A percentile compares a stretch with the other conserved stretches of the same genome.
Evolutionary conservation across 2,329 filamentous ascomycete genomes (phyloP).

Genomic region (Aspergillus sp.): DNA sequence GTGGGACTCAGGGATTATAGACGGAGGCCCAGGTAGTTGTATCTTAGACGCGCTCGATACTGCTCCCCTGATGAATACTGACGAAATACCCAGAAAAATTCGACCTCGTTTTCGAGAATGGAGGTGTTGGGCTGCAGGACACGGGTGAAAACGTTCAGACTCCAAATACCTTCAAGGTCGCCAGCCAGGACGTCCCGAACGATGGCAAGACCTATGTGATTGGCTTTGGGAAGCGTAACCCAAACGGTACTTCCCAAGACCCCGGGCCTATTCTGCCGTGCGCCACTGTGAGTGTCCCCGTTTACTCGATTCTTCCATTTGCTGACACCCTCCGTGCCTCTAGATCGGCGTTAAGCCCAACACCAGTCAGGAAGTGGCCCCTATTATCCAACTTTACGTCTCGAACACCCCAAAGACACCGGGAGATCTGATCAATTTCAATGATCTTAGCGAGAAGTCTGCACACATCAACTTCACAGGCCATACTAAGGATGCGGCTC

Average conservation of each 20-base stretch:
- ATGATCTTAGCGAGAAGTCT: neutral
- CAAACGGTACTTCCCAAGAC: too few species aligned
- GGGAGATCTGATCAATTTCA: neutral
- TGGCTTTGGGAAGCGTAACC: neutral
- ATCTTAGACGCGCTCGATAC: neutral
- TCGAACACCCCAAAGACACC: neutral
- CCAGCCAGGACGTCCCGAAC: neutral
- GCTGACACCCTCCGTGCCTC: too few species aligned
- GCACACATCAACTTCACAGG: neutral
- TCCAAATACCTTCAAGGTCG: neutral
- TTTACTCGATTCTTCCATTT: too few species aligned
- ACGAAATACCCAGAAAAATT: neutral
- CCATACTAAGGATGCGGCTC: neutral
- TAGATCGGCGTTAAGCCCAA: neutral
- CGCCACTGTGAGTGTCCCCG: too few species aligned
- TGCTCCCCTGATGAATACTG: neutral
- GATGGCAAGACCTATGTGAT: neutral
- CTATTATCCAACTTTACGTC: neutral
- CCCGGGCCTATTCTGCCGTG: too few species aligned
- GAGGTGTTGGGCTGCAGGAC: rapidly evolving
- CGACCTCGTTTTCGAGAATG: neutral
- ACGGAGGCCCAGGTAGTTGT: neutral
- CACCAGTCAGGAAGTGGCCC: neutral
- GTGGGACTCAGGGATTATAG: neutral
- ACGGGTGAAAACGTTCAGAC: neutral